phyloP scores from a whole-genome alignment of 306 rosid species.

The Fagus sylvatica region DNA sequence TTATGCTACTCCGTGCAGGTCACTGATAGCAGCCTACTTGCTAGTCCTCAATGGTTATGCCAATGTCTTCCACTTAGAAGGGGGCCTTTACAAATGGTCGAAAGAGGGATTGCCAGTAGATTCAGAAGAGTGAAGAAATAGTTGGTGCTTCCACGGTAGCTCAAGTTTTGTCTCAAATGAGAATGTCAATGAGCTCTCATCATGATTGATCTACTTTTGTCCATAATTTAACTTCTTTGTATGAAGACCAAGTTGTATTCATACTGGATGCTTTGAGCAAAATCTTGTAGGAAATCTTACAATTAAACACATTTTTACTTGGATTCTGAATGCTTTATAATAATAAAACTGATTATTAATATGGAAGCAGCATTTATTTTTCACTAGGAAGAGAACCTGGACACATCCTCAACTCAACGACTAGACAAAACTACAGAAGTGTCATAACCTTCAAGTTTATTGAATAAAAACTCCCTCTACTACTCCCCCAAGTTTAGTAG shows the following conservation, averaged over 20 bases:
- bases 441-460: no score
- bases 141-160: slow-evolving; percentile 18
- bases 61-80: slow-evolving; percentile 93
- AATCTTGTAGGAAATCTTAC: not conserved
- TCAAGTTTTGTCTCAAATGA: slow-evolving; percentile 48
- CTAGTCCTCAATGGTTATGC: slow-evolving; percentile 78
- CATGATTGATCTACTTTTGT: slow-evolving; percentile 11
- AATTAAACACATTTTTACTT: no score
- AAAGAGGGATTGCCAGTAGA: slow-evolving; percentile 69
- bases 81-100: slow-evolving; percentile 85
- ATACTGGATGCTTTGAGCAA: not conserved
- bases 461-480: no score
- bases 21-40: slow-evolving; percentile 97
- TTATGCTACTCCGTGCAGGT: slow-evolving; percentile 47
- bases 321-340: no score
- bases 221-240: not conserved
- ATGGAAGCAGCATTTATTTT: no score
- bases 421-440: no score
- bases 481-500: no score
- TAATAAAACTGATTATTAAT: no score
- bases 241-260: not conserved
- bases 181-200: slow-evolving; percentile 28
- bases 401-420: no score
- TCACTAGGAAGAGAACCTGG: no score
- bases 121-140: slow-evolving; percentile 52